Evolutionary conservation across 352 stramenopile species (phyloP), one percentile per base, ranked within the genome.

Genomic region (Globisporangium uncinulatum): DNA sequence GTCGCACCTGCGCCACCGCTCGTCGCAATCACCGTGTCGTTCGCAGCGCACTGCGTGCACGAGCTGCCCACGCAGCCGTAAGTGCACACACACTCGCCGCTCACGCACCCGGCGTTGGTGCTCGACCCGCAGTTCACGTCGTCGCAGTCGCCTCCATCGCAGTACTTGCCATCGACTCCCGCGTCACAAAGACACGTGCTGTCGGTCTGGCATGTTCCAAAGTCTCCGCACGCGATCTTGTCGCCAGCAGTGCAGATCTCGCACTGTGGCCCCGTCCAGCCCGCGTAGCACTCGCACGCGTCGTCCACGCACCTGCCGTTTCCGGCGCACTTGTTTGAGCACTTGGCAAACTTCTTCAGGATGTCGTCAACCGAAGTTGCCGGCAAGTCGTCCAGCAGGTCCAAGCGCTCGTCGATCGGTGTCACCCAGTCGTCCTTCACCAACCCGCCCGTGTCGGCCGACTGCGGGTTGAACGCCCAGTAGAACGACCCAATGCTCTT

Each of bases 381-480:
- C 8, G 74, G 76, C 20, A 89, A 51, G 17, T 48, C 42, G 15
- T 67, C 53, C 17, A 89, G 53, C 21, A 89, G 47, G 2, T 78
- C 67, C 32, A 86, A 69, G 39, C 80, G 80, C 54, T 86, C 73
- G 6, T 73, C 66, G 52, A 88, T 75, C 13, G 81, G 63, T 14
- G 81, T 85, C 44, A 61, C 63, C 81, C 79, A 92, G 69, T 92
- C 81, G n/a, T 85, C 71, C 57, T 71, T 71, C 7, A 89, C 67
- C 20, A 92, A 74, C 4, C 78, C 82, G 21, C 82, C 82, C 0
- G 66, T 86, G 53, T 89, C 78, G 15, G 74, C 77, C 11, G 76
- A 87, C 62, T 92, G 73, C 6, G 82, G 82, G 56, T 92, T 92
- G 41, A 92, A 75, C 0, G 76, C 76, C 80, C 82, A 92, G 57